Evolutionary conservation across 1,284 basidiomycete species (phyloP).

Genomic region (Moniliophthora roreri): DNA sequence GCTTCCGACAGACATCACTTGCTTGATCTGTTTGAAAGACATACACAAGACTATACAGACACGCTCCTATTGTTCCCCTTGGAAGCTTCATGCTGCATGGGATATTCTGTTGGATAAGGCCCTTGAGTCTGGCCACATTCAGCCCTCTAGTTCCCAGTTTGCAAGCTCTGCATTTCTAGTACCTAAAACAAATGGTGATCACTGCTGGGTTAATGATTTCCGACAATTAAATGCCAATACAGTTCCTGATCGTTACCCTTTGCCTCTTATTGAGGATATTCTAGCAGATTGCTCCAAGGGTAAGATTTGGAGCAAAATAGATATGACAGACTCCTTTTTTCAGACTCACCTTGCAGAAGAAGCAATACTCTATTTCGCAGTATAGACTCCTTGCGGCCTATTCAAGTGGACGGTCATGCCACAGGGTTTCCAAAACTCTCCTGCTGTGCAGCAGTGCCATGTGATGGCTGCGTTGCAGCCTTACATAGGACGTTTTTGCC

Average conservation of each 20-base stretch:
- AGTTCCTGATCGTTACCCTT: constrained; percentile 18
- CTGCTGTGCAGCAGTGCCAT: constrained; percentile 29
- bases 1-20: constrained; percentile 25
- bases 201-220: constrained; percentile 35
- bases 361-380: constrained; percentile 27
- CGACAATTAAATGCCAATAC: constrained; percentile 25
- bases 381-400: too few species aligned
- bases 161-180: constrained; percentile 30
- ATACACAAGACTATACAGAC: constrained; percentile 18
- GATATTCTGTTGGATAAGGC: constrained; percentile 25
- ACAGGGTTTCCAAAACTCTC: constrained; percentile 31
- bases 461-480: constrained; percentile 25
- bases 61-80: constrained; percentile 21
- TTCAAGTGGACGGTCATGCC: too few species aligned
- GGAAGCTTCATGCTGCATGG: constrained; percentile 27
- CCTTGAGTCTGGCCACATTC: constrained; percentile 23
- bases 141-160: constrained; percentile 23
- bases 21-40: constrained; percentile 25
- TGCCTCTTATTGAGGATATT: constrained; percentile 32
- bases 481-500: constrained; percentile 18
- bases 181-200: constrained; percentile 29
- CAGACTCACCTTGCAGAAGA: constrained; percentile 32
- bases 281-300: constrained; percentile 25
- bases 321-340: constrained; percentile 40
- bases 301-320: constrained; percentile 31